These are phyloP conservation scores for Sechiopsis laciniata DNA, from an alignment of 306 rosid genomes.

Conservation along the genomic window DNA sequence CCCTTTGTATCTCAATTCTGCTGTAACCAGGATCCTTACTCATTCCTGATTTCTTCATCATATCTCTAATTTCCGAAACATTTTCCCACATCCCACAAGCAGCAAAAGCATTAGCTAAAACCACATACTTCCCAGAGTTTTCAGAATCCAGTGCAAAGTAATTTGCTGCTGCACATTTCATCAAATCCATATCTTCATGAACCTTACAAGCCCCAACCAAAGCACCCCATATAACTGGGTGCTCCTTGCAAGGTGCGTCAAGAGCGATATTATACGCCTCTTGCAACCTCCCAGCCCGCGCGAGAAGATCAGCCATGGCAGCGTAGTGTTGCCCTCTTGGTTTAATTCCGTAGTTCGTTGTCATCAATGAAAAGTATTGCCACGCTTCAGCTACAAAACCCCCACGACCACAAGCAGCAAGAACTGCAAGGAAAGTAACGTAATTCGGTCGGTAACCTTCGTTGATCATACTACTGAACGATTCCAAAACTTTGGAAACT, in stretches of 20 bases:
- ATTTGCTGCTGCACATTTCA: conserved; percentile 56
- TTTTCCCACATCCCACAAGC: conserved; percentile 59
- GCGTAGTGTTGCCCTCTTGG: conserved; percentile 71
- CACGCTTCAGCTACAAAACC: conserved; percentile 60
- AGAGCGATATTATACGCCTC: conserved; percentile 56
- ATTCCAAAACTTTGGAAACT: conserved; percentile 52
- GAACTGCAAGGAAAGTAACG: conserved; percentile 76
- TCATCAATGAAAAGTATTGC: conserved; percentile 60
- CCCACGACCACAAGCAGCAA: conserved; percentile 74
- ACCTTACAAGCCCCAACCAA: conserved; percentile 64
- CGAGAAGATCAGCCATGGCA: conserved; percentile 65
- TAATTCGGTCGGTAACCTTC: conserved; percentile 62
- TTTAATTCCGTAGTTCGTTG: conserved; percentile 45
- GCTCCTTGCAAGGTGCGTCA: conserved; percentile 55
- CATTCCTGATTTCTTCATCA: conserved; percentile 54
- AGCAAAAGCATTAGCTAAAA: conserved; percentile 67
- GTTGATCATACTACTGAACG: conserved; percentile 46
- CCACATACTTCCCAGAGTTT: conserved; percentile 57
- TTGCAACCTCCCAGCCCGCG: conserved; percentile 52
- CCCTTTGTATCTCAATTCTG: conserved; percentile 59
- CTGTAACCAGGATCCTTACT: conserved; percentile 70
- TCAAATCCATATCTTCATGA: conserved; percentile 52
- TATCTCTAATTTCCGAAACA: conserved; percentile 52
- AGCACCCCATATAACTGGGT: conserved; percentile 67
- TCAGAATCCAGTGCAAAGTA: conserved; percentile 47